Conservation (phyloP, 2,329 filamentous ascomycete genomes). For the Neopestalotiopsis clavispora region DNA sequence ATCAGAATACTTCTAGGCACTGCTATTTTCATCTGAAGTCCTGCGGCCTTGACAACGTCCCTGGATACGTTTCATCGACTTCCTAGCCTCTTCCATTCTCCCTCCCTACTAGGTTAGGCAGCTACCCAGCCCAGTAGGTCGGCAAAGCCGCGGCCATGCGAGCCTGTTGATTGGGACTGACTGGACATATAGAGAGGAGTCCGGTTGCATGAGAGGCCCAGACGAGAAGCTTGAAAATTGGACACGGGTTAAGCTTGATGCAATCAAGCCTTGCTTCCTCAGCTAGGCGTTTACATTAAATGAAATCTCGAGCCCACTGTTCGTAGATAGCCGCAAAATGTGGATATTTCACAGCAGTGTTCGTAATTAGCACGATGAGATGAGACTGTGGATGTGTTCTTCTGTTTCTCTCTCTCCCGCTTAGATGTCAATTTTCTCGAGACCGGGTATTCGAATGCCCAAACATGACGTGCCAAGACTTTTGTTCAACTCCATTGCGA, state of each 20-base stretch:
- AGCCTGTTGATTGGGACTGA: neutral
- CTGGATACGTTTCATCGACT: neutral
- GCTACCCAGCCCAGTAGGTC: neutral
- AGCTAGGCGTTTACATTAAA: slow-evolving; percentile 4
- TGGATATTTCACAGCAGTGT: neutral
- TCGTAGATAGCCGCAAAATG: neutral
- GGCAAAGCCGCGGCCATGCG: neutral
- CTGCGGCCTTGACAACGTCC: neutral
- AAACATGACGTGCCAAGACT: slow-evolving; percentile 12
- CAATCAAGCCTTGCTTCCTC: slow-evolving; percentile 3
- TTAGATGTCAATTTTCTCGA: neutral
- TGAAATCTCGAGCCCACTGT: neutral
- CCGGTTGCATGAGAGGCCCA: neutral
- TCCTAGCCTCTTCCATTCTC: neutral
- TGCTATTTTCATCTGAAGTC: neutral
- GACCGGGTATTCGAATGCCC: slow-evolving; percentile 4
- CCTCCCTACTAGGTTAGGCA: too few relatives aligned
- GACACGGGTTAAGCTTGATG: slow-evolving; percentile 13
- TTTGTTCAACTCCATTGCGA: neutral
- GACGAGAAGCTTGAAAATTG: slow-evolving; percentile 6
- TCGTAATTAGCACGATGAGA: neutral
- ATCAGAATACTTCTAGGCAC: neutral
- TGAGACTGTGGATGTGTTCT: neutral
- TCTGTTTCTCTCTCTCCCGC: neutral
- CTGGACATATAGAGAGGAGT: neutral